Evolutionary conservation across 2,329 filamentous ascomycete genomes (phyloP).

Genomic region (Ophiostoma piceae): DNA sequence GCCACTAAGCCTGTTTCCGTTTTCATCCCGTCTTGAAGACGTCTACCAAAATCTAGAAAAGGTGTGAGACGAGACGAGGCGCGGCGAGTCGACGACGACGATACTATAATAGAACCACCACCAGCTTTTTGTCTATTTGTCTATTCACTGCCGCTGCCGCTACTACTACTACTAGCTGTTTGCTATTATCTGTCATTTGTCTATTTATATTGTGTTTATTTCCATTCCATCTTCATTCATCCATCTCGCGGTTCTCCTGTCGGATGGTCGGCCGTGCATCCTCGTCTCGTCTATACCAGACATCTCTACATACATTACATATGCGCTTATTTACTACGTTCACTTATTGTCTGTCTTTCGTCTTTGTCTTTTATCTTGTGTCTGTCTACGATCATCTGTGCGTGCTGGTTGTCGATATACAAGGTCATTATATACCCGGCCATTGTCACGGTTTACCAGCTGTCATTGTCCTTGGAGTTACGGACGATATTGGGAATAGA

Average conservation of each 20-base stretch:
- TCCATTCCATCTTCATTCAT: background rate
- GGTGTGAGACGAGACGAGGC: background rate
- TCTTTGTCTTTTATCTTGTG: background rate
- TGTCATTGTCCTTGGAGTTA: background rate
- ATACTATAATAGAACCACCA: slow-evolving; percentile 13
- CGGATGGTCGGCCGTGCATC: background rate
- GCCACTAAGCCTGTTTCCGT: background rate
- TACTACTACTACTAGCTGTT: too few relatives aligned
- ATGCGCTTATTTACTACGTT: slow-evolving; percentile 2
- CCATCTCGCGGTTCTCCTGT: slow-evolving; percentile 2
- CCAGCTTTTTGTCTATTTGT: slow-evolving; percentile 9
- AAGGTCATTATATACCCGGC: background rate
- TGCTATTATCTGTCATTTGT: background rate
- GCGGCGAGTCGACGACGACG: slow-evolving; percentile 7
- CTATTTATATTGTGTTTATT: background rate
- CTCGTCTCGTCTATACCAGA: background rate
- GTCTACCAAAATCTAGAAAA: background rate
- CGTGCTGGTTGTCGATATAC: slow-evolving; percentile 4
- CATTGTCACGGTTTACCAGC: too few relatives aligned
- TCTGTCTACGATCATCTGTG: background rate
- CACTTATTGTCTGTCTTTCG: background rate
- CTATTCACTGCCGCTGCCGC: background rate
- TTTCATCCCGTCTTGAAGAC: too few relatives aligned
- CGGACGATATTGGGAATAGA: background rate
- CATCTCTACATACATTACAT: slow-evolving; percentile 6